A percentile compares a stretch with the other conserved stretches of the same genome.
phyloP scores from a whole-genome alignment of 2,329 filamentous ascomycete genomes.

The Elsinoe australis region DNA sequence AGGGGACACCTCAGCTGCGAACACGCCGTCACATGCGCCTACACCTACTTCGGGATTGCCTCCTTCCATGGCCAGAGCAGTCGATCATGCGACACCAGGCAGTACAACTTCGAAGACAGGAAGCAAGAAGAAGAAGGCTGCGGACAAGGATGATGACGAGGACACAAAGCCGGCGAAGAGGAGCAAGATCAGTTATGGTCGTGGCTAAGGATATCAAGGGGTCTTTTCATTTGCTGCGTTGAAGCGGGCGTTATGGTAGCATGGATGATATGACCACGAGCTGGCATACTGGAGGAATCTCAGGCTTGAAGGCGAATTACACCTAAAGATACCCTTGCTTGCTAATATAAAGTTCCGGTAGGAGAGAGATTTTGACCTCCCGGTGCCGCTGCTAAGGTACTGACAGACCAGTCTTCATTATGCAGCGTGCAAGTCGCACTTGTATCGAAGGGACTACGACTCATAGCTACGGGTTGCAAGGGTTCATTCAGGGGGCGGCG shows the following conservation, averaged over 20 bases:
- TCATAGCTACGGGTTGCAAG: too few relatives aligned
- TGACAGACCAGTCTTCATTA: too few relatives aligned
- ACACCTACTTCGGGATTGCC: slow-evolving; percentile 42
- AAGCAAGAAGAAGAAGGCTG: slow-evolving; percentile 39
- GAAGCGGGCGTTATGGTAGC: slow-evolving; percentile 19
- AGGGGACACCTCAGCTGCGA: slow-evolving; percentile 32
- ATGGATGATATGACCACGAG: not conserved
- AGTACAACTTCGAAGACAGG: slow-evolving; percentile 29
- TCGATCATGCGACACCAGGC: slow-evolving; percentile 37
- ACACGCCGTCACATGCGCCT: slow-evolving; percentile 40
- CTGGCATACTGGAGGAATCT: too few relatives aligned
- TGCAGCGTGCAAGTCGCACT: too few relatives aligned
- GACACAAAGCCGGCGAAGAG: slow-evolving; percentile 40
- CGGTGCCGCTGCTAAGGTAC: too few relatives aligned
- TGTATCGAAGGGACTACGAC: too few relatives aligned
- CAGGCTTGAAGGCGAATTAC: too few relatives aligned
- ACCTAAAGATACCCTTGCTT: too few relatives aligned
- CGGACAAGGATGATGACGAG: slow-evolving; percentile 40
- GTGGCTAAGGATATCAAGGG: slow-evolving; percentile 32
- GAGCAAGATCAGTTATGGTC: slow-evolving; percentile 44
- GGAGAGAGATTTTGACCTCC: too few relatives aligned
- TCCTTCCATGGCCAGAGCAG: slow-evolving; percentile 36
- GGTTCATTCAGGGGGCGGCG: too few relatives aligned
- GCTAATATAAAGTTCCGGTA: too few relatives aligned
- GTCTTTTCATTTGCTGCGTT: slow-evolving; percentile 17